Base-by-base conservation (phyloP, 139 green algal genomes). In the Eudorina sp. region DNA sequence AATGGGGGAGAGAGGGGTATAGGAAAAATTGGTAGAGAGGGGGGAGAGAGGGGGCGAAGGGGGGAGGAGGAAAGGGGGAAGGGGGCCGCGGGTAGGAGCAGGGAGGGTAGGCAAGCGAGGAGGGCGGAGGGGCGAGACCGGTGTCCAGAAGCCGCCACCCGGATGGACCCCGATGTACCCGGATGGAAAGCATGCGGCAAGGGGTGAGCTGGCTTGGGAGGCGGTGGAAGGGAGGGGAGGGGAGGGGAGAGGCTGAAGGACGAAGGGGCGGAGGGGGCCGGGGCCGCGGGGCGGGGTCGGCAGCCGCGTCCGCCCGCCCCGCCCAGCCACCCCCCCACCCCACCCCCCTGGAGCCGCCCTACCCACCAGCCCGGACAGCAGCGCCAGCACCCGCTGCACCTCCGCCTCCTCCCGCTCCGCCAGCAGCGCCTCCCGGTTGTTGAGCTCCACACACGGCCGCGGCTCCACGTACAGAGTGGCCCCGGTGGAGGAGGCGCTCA, bases 381-480 rank as follows among this genome's bases (percentile, higher is more conserved):
- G 27, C 2, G 64, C n/a, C 86, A 98, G 91, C 64, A 97, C 92
- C 29, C 41, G 23, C 41, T 43, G 36, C 88, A 96, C 95, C 76
- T 96, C 95, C n/a, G 90, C 83, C 55, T 73, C 55, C 90, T 97
- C 94, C 51, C 88, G 62, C n/a, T 83, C 93, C n/a, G 76, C 84
- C 74, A 98, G 88, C 70, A 91, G 46, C 27, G 93, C 94, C 80
- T 96, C 94, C 4, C 40, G 74, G 79, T 99, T 98, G 93, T 99
- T 99, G 25, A 98, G 90, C 53, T 88, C 69, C 62, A 98, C 92
- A 23, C 92, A 85, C 0, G 94, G 93, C 31, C 82, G 41, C 0
- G 97, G 97, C 93, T 99, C 97, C 81, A 96, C 93, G 89, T 98
- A 99, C n/a, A 97, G 62, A 0, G 97, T 99, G n/a, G 89, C 90